Evolutionary conservation across 202 grass and related monocot genomes (phyloP).

Genomic region (Zoysia matrella): DNA sequence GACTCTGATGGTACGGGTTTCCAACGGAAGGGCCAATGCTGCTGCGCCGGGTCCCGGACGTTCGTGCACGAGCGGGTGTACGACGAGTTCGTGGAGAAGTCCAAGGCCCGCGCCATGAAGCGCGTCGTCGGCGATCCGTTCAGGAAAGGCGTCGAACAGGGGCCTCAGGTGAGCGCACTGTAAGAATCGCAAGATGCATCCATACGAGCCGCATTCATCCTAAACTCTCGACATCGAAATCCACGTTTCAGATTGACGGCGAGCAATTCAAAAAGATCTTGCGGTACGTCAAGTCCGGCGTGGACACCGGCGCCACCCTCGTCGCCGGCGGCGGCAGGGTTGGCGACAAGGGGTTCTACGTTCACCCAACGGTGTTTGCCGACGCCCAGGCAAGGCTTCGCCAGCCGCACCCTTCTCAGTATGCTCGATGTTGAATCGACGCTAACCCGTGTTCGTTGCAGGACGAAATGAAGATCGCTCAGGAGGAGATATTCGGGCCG

Average conservation of each 20-base stretch:
- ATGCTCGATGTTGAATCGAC: neutral
- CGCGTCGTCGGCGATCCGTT: constrained; percentile 80
- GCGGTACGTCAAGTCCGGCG: constrained; percentile 63
- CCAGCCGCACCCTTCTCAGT: neutral
- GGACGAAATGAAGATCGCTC: constrained; percentile 74
- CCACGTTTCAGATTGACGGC: constrained; percentile 52
- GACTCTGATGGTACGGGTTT: neutral
- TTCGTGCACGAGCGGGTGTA: constrained; percentile 76
- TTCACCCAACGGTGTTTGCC: constrained; percentile 70
- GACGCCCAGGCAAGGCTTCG: constrained; percentile 54
- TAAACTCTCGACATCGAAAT: neutral
- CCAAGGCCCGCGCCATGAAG: constrained; percentile 54
- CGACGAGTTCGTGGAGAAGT: constrained; percentile 81
- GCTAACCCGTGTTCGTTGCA: neutral
- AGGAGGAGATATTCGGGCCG: constrained; percentile 81
- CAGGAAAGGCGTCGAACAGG: constrained; percentile 66
- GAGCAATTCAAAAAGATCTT: constrained; percentile 77
- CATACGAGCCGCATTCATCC: neutral
- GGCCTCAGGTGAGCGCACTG: constrained; percentile 56
- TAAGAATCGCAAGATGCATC: neutral
- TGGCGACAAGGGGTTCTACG: constrained; percentile 62
- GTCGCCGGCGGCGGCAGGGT: constrained; percentile 60
- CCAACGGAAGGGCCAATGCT: constrained; percentile 70
- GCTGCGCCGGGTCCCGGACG: constrained; percentile 75
- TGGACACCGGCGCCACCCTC: constrained; percentile 64